Percentiles rank a stretch among this genome's conserved stretches.
These are phyloP conservation scores for Exophiala lecanii-corni DNA, from an alignment of 2,329 filamentous ascomycete species.

Conservation along the genomic window DNA sequence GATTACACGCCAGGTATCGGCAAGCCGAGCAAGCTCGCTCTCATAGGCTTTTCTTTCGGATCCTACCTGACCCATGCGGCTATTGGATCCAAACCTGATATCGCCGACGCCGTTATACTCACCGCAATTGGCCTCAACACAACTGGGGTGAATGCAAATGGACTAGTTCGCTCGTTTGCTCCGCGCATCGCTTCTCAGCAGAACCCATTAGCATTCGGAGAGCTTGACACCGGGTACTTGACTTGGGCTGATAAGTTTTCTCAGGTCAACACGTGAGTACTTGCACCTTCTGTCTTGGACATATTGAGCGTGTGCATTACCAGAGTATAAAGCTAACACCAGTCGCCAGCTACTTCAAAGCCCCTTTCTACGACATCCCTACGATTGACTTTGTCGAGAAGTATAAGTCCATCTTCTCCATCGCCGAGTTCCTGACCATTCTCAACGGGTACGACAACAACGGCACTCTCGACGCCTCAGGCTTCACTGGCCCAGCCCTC, in stretches of 20 bases:
- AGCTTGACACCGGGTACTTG: slow-evolving; percentile 28
- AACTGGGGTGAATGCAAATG: slow-evolving; percentile 18
- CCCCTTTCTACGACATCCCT: slow-evolving; percentile 19
- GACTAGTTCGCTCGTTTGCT: slow-evolving; percentile 16
- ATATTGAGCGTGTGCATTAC: too few species aligned
- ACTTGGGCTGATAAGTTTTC: slow-evolving; percentile 28
- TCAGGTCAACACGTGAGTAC: slow-evolving; percentile 25
- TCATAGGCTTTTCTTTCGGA: slow-evolving; percentile 30
- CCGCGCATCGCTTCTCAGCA: slow-evolving; percentile 12
- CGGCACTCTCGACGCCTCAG: slow-evolving; percentile 10
- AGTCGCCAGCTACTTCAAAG: slow-evolving; percentile 24
- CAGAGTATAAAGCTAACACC: too few species aligned
- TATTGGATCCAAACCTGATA: slow-evolving; percentile 17
- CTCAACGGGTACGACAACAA: slow-evolving; percentile 15
- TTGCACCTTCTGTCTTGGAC: too few species aligned
- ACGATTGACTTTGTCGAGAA: slow-evolving; percentile 24
- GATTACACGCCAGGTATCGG: slow-evolving; percentile 20
- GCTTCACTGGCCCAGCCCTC: slow-evolving; percentile 20
- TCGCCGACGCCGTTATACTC: slow-evolving; percentile 19
- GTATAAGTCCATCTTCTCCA: slow-evolving; percentile 21
- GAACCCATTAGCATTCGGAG: slow-evolving; percentile 11
- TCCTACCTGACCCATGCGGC: slow-evolving; percentile 26
- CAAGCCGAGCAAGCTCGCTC: slow-evolving; percentile 22
- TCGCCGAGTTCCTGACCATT: slow-evolving; percentile 25
- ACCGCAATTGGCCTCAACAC: slow-evolving; percentile 26